These are phyloP conservation scores for Trichophyton benhamiae DNA, from an alignment of 2,329 filamentous ascomycete species.

Conservation along the genomic window DNA sequence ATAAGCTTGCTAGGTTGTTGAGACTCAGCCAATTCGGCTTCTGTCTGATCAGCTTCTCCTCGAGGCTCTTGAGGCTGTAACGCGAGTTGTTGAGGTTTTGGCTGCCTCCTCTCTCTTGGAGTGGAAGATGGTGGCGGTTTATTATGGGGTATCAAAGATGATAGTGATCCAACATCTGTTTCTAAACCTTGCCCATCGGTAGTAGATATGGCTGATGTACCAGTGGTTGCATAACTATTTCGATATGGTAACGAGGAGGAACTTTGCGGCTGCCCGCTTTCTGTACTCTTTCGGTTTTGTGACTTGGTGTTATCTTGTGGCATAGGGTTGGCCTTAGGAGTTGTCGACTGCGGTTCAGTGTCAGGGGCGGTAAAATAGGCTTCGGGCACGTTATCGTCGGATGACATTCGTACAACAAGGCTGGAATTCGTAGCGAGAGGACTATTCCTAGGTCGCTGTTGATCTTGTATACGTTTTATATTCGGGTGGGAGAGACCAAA, in stretches of 20 bases:
- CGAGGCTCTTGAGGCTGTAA: conserved; percentile 25
- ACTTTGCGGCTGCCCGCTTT: neutral
- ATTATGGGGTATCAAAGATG: conserved; percentile 21
- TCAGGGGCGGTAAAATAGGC: conserved; percentile 8
- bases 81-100: conserved; percentile 7
- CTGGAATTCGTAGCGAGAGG: neutral
- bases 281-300: neutral
- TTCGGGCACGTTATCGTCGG: conserved; percentile 6
- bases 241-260: neutral
- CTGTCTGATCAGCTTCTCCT: conserved; percentile 9
- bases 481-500: neutral
- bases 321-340: neutral
- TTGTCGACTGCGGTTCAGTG: neutral
- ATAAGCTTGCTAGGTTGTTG: conserved; percentile 15
- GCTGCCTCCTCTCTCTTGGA: conserved; percentile 9
- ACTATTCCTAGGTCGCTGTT: neutral
- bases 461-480: neutral
- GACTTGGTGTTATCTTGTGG: neutral
- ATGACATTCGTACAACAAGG: conserved; percentile 7
- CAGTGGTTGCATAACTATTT: neutral
- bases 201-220: neutral
- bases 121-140: conserved; percentile 7
- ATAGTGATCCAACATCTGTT: conserved; percentile 3
- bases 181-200: neutral
- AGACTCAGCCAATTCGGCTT: neutral